Evolutionary conservation across 176 grass and related monocot genomes (phyloP).

Genomic region (Secale cereale): DNA sequence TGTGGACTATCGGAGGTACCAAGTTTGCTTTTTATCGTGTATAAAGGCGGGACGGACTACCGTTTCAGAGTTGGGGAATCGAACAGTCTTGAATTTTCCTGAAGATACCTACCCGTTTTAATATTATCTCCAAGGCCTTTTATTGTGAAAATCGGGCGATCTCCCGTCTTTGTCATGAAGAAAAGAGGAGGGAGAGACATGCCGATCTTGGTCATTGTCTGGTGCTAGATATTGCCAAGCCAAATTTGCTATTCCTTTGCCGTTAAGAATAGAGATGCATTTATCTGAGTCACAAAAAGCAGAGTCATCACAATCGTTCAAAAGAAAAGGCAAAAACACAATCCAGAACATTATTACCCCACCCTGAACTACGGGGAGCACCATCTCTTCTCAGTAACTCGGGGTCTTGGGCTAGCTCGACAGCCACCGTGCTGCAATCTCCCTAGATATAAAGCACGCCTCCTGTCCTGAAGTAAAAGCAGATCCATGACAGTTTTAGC

Average conservation of each 20-base stretch:
- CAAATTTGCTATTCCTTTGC: background rate
- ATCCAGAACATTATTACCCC: background rate
- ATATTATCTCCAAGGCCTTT: background rate
- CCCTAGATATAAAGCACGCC: background rate
- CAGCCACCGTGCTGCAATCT: background rate
- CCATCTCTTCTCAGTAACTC: background rate
- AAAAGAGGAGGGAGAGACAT: background rate
- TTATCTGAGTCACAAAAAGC: background rate
- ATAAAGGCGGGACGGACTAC: too few species aligned
- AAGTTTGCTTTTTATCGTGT: too few species aligned
- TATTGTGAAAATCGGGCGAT: background rate
- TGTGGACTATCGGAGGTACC: too few species aligned
- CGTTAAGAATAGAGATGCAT: background rate
- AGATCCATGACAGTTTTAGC: background rate
- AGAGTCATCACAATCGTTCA: background rate
- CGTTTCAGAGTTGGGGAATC: too few species aligned
- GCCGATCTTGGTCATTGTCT: background rate
- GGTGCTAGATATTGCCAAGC: background rate
- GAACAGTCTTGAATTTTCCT: background rate
- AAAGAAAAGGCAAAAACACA: background rate
- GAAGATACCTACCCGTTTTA: background rate
- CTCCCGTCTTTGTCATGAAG: background rate
- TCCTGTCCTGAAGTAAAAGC: background rate
- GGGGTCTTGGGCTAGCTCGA: background rate
- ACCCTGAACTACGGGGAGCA: background rate